These are phyloP conservation scores for Fonsecaea pedrosoi DNA, from an alignment of 2,329 filamentous ascomycete species.

Conservation along the genomic window DNA sequence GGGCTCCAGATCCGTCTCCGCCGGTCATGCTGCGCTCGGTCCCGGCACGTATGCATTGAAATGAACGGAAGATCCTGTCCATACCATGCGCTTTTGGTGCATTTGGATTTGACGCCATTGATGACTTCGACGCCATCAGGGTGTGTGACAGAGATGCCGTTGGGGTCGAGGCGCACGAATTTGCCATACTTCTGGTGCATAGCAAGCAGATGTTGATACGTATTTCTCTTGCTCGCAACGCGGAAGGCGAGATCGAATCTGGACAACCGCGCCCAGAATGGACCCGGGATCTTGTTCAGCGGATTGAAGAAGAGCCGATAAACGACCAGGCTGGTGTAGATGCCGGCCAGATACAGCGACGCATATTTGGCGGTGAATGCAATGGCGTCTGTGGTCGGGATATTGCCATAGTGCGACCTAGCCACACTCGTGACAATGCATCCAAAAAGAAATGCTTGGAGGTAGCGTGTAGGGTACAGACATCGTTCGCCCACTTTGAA, in stretches of 20 bases:
- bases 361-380: slow-evolving; percentile 14
- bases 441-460: slow-evolving; percentile 28
- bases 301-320: slow-evolving; percentile 45
- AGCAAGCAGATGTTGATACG: slow-evolving; percentile 22
- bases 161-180: slow-evolving; percentile 36
- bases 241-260: slow-evolving; percentile 29
- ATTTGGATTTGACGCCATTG: slow-evolving; percentile 49
- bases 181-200: slow-evolving; percentile 36
- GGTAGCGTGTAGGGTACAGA: slow-evolving; percentile 25
- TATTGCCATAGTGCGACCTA: slow-evolving; percentile 19
- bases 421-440: slow-evolving; percentile 17
- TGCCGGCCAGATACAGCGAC: slow-evolving; percentile 22
- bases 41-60: slow-evolving; percentile 50
- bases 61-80: slow-evolving; percentile 43
- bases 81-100: slow-evolving; percentile 53
- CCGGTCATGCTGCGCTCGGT: slow-evolving; percentile 47
- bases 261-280: slow-evolving; percentile 38
- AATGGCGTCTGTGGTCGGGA: slow-evolving; percentile 17
- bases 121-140: slow-evolving; percentile 45
- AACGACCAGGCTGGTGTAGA: slow-evolving; percentile 34
- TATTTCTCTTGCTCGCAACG: slow-evolving; percentile 13
- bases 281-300: slow-evolving; percentile 44
- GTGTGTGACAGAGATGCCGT: slow-evolving; percentile 34
- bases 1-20: slow-evolving; percentile 51
- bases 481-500: slow-evolving; percentile 36